phyloP scores from a whole-genome alignment of 805 yeast species.

The Yarrowia sp. region DNA sequence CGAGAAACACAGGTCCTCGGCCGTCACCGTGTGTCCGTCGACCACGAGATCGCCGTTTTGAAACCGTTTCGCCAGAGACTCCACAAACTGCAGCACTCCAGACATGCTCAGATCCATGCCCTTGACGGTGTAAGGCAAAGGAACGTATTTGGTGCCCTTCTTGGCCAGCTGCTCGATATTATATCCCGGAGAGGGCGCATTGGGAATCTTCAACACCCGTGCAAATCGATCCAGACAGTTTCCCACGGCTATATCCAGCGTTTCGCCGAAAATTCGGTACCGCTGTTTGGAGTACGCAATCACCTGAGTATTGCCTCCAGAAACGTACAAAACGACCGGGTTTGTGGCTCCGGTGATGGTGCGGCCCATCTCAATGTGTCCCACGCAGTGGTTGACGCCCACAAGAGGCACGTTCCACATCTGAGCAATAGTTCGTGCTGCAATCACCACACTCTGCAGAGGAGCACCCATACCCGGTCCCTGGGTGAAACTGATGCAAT shows the following conservation, averaged over 20 bases:
- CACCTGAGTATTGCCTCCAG: constrained; percentile 98
- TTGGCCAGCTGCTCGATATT: constrained; percentile 95
- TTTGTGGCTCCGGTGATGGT: constrained; percentile 98
- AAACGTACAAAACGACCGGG: constrained; percentile 95
- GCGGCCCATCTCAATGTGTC: constrained; percentile 99
- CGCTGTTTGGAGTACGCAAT: constrained; percentile 94
- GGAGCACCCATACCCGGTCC: constrained; percentile 99
- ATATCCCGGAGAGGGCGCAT: constrained; percentile 96
- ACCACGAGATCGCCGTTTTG: constrained; percentile 54
- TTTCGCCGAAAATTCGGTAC: constrained; percentile 98
- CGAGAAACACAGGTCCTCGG: constrained; percentile 90
- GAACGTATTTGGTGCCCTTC: constrained; percentile 61
- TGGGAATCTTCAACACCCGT: constrained; percentile 82
- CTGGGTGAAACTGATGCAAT: constrained; percentile 85
- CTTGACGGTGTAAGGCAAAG: constrained; percentile 93
- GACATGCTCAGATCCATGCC: constrained; percentile 99
- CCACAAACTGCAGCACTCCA: constrained; percentile 88
- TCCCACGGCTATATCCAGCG: constrained; percentile 96
- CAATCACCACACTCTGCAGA: constrained; percentile 86
- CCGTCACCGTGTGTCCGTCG: constrained; percentile 62
- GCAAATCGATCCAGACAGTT: constrained; percentile 97
- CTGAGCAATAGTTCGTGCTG: constrained; percentile 84
- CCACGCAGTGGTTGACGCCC: constrained; percentile 97
- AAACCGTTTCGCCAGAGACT: constrained; percentile 76
- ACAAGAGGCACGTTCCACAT: constrained; percentile 84